A percentile compares a stretch with the other conserved stretches of the same genome.
Evolutionary conservation across 257 asterid genomes (phyloP).

Genomic region (Capsicum chinense): DNA sequence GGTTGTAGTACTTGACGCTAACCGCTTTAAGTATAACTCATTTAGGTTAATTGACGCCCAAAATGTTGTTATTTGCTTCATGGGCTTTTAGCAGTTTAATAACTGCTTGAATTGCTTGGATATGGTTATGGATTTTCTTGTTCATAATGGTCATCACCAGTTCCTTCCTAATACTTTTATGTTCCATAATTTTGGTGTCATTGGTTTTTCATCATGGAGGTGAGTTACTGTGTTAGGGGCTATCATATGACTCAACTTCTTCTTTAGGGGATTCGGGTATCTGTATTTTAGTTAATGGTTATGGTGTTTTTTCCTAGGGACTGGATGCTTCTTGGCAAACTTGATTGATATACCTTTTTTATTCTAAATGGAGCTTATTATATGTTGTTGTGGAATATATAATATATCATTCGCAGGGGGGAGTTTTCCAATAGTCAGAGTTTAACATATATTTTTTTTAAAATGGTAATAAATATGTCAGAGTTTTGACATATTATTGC

Average conservation of each 20-base stretch:
- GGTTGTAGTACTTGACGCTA: neutral
- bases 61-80: neutral
- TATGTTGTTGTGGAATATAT: neutral
- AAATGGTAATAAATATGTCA: too few species aligned
- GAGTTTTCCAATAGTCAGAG: neutral
- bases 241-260: conserved; percentile 4
- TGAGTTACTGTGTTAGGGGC: neutral
- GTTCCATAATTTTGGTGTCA: conserved; percentile 1
- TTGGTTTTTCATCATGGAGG: neutral
- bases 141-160: neutral
- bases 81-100: neutral
- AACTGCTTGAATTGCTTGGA: conserved; percentile 5
- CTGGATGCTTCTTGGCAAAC: conserved; percentile 16
- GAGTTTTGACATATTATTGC: neutral
- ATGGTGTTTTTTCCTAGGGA: neutral
- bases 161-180: neutral
- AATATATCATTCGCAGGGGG: neutral
- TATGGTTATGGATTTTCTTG: neutral
- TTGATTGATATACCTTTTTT: neutral
- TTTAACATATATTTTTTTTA: too few species aligned
- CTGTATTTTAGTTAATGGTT: neutral
- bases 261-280: neutral
- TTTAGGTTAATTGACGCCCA: neutral
- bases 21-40: neutral
- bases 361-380: neutral